phyloP scores from a whole-genome alignment of 2,329 filamentous ascomycete genomes.

The Diplodia scrobiculata region DNA sequence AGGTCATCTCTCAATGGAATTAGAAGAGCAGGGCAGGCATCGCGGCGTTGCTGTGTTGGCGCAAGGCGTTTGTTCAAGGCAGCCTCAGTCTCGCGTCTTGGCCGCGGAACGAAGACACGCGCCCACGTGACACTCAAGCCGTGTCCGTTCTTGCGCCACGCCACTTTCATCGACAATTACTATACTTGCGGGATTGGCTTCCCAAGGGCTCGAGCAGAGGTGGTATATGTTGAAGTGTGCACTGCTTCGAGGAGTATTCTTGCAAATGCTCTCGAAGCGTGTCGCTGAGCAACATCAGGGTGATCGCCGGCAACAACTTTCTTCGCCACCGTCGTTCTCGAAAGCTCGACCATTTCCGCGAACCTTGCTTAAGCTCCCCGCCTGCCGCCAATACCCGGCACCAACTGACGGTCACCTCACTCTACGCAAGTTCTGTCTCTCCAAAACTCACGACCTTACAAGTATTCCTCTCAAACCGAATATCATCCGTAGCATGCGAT shows the following conservation, averaged over 20 bases:
- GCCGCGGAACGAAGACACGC: slow-evolving; percentile 14
- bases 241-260: too few relatives aligned
- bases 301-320: not conserved
- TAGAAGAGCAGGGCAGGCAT: not conserved
- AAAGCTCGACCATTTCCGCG: slow-evolving; percentile 1
- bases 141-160: not conserved
- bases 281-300: not conserved
- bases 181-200: too few relatives aligned
- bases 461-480: not conserved
- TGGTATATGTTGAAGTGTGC: too few relatives aligned
- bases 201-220: too few relatives aligned
- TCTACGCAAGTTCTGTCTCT: not conserved
- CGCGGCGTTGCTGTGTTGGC: not conserved
- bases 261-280: not conserved
- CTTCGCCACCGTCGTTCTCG: not conserved
- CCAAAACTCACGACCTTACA: not conserved
- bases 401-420: not conserved
- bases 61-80: slow-evolving; percentile 1
- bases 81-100: slow-evolving; percentile 14
- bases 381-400: not conserved
- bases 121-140: slow-evolving; percentile 3
- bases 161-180: not conserved
- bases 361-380: slow-evolving; percentile 22
- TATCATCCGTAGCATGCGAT: not conserved
- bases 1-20: slow-evolving; percentile 1